phyloP scores from a whole-genome alignment of 2,329 filamentous ascomycete species.

The Chaetomiaceae sp. region DNA sequence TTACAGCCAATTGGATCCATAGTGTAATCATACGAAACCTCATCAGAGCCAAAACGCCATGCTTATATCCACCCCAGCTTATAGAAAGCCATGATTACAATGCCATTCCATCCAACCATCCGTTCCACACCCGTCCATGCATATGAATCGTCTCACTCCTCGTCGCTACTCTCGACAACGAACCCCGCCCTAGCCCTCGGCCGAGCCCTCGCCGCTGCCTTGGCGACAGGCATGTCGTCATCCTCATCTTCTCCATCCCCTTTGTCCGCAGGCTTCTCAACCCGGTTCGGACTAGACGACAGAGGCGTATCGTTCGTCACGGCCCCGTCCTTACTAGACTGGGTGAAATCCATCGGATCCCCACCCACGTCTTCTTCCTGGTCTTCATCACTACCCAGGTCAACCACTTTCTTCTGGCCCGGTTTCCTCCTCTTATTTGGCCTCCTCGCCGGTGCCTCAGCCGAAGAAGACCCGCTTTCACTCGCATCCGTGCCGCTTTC shows the following conservation, averaged over 20 bases:
- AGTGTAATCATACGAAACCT: neutral
- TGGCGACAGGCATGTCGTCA: conserved; percentile 25
- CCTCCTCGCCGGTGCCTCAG: neutral
- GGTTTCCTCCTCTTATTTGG: conserved; percentile 13
- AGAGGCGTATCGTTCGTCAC: conserved; percentile 36
- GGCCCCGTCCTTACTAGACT: conserved; percentile 24
- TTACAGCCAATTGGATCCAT: no score
- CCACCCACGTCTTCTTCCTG: conserved; percentile 29
- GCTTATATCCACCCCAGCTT: neutral
- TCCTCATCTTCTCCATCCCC: conserved; percentile 35
- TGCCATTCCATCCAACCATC: neutral
- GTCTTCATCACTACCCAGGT: conserved; percentile 12
- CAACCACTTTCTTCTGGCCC: conserved; percentile 5
- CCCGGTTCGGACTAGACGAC: conserved; percentile 37
- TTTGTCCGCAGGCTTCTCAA: conserved; percentile 32
- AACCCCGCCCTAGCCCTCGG: conserved; percentile 50
- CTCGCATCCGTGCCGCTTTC: conserved; percentile 20
- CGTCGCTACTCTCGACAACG: conserved; percentile 57
- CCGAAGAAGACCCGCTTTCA: conserved; percentile 17
- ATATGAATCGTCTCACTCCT: conserved; percentile 35
- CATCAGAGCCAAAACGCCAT: conserved; percentile 6
- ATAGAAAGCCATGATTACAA: neutral
- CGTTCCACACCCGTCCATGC: neutral
- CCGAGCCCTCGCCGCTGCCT: conserved; percentile 28
- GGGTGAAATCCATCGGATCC: conserved; percentile 17